Base-by-base conservation (phyloP, 306 rosid genomes). In the Inga laurina region DNA sequence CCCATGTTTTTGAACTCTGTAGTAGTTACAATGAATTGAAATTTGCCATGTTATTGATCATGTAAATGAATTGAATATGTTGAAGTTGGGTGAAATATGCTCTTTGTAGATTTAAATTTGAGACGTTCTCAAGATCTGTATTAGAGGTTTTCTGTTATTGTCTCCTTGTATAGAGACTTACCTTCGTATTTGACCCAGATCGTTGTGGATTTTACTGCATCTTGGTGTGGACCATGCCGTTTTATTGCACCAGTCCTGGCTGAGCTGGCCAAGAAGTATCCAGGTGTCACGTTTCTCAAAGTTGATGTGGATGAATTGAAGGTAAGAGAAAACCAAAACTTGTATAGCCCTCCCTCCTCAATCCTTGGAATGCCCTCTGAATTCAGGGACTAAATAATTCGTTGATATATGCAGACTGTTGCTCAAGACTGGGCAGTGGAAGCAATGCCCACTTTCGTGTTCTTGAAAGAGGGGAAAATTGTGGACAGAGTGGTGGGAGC, bases 171-270 rank as follows among this genome's bases (percentile, higher is more conserved):
- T 71, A 44, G 75, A 22, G 10, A 71, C 35, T 44, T 71, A 71
- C 10, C 54, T 44, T 71, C 2, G 56, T 10, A n/a, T 71, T 78
- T 82, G 64, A 61, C 57, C 76, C 84, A 90, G 91, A 84, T 97
- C 43, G 97, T 97, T 48, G 91, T 97, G 76, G 94, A 97, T 81
- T 97, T 97, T 81, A 92, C 98, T 66, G 98, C 99, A 69, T 92
- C 98, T 18, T 97, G 99, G 97, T 97, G 99, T 54, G 98, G 97
- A 83, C 99, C 98, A 66, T 97, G 99, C 86, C 97, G 97, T 45
- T 86, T 88, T 91, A 90, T 94, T 80, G 81, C 93, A 46, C 99
- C 99, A 37, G 86, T 88, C 88, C 88, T 94, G 77, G 84, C 88
- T 30, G 97, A 92, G 69, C 81, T 94, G 70, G 99, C 99, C 71